These are phyloP conservation scores for Candida argentea DNA, from an alignment of 805 yeast species.

Conservation along the genomic window DNA sequence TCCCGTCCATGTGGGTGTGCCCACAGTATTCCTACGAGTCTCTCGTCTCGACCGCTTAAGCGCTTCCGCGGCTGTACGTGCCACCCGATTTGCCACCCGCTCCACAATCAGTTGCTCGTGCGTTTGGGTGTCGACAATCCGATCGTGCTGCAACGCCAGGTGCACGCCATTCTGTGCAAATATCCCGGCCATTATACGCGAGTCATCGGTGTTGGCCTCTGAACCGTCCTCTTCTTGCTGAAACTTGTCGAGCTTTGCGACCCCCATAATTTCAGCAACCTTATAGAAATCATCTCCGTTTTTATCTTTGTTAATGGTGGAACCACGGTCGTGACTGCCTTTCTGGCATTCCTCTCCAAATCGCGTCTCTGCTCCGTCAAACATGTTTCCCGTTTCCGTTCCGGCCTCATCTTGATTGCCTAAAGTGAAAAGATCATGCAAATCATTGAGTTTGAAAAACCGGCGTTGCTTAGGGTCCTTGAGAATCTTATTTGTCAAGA, in stretches of 20 bases:
- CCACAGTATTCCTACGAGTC: slow-evolving; percentile 41
- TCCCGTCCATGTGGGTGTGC: slow-evolving; percentile 96
- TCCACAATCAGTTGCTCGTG: slow-evolving; percentile 49
- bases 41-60: slow-evolving; percentile 49
- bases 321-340: slow-evolving; percentile 22
- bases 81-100: slow-evolving; percentile 52
- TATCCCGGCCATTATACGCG: slow-evolving; percentile 62
- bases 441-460: slow-evolving; percentile 84
- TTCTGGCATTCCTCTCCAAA: slow-evolving; percentile 22
- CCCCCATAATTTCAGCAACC: slow-evolving; percentile 60
- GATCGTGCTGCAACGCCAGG: slow-evolving; percentile 70
- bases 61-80: slow-evolving; percentile 43
- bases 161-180: slow-evolving; percentile 66
- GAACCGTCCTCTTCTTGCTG: slow-evolving; percentile 25
- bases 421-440: slow-evolving; percentile 79
- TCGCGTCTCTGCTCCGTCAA: slow-evolving; percentile 37
- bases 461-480: slow-evolving; percentile 93
- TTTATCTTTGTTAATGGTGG: slow-evolving; percentile 12
- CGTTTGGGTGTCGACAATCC: slow-evolving; percentile 46
- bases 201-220: slow-evolving; percentile 36
- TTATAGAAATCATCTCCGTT: slow-evolving; percentile 58
- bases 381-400: slow-evolving; percentile 59
- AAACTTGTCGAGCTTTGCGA: slow-evolving; percentile 59
- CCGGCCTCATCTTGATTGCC: slow-evolving; percentile 65
- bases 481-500: slow-evolving; percentile 82